phyloP scores from a whole-genome alignment of 2,329 filamentous ascomycete genomes.

The Pestalotiopsis sp. region DNA sequence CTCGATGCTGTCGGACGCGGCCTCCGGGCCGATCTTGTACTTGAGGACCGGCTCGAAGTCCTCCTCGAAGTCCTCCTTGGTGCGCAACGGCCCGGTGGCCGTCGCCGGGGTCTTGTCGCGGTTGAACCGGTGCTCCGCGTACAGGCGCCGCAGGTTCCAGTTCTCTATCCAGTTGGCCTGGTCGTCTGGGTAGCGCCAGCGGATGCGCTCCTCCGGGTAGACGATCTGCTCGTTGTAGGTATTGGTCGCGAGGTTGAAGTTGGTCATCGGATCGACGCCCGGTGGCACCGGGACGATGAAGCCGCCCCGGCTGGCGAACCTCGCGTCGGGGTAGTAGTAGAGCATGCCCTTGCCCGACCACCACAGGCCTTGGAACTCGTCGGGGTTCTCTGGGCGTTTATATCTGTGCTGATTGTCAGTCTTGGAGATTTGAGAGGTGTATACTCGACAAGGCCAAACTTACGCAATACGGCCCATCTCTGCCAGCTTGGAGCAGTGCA shows the following conservation, averaged over 20 bases:
- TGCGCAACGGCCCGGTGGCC: background rate
- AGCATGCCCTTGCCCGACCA: slow-evolving; percentile 5
- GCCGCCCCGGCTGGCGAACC: background rate
- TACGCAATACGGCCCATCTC: slow-evolving; percentile 28
- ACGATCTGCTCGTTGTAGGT: slow-evolving; percentile 23
- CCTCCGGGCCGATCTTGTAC: background rate
- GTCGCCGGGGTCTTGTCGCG: background rate
- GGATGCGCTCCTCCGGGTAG: slow-evolving; percentile 32
- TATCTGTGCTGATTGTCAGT: background rate
- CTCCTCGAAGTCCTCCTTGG: background rate
- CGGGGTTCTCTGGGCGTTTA: slow-evolving; percentile 1
- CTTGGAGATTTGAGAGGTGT: no score
- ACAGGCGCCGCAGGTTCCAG: background rate
- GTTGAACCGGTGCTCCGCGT: slow-evolving; percentile 9
- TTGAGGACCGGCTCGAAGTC: background rate
- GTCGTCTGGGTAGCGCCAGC: slow-evolving; percentile 27
- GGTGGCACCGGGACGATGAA: background rate
- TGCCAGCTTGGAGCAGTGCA: slow-evolving; percentile 19
- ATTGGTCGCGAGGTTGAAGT: background rate
- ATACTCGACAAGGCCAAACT: slow-evolving; percentile 14
- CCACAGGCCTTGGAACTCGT: background rate
- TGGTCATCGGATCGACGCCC: background rate
- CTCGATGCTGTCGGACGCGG: slow-evolving; percentile 2
- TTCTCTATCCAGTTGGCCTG: background rate
- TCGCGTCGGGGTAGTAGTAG: background rate